Evolutionary conservation across 2,329 filamentous ascomycete genomes (phyloP), one percentile per base, ranked within the genome.

Genomic region (Pseudopyrenochaeta lycopersici): DNA sequence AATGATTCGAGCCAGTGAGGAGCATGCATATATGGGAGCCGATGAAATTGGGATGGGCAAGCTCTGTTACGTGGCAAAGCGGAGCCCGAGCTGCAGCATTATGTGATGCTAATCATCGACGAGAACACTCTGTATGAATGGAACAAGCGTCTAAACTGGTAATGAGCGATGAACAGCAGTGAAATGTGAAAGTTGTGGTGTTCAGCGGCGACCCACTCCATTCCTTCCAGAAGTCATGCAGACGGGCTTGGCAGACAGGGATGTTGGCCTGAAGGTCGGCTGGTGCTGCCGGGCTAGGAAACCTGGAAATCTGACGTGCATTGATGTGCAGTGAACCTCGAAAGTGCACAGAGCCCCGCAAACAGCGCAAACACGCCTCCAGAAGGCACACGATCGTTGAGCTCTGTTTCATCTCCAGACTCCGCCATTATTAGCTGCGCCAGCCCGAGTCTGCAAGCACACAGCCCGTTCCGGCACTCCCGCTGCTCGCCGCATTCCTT

Each of bases 221-320:
- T 27, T 21, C 36, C 49, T 58, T 54, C 49, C 44, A 51, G 47
- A 58, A 48, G 39, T 33, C 40, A 23, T 39, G 49, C 31, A 44
- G 44, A 47, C 32, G 36, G 38, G 10, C 54, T 58, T 58, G 57
- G 50, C 56, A 15, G 20, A 29, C 51, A 51, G 49, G 56, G 53
- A 48, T 48, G 36, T 40, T 11, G 32, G 4, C 5, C 32, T 5
- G 5, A 11, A 15, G 49, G 47, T 30, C 47, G 47, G 47, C 23
- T 50, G 54, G 46, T 38, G 55, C 46, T 42, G 46, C 42, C 50
- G 54, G 52, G 53, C 51, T 48, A 40, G 57, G 58, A 48, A 58
- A 51, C 47, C 53, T 41, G 52, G 61, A 46, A 55, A 48, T 58
- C 56, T 63, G 61, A 54, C 59, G 54, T 59, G 58, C 60, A 60